Evolutionary conservation across 2,329 filamentous ascomycete species (phyloP), one percentile per base, ranked within the genome.

Genomic region (Alternaria solani): DNA sequence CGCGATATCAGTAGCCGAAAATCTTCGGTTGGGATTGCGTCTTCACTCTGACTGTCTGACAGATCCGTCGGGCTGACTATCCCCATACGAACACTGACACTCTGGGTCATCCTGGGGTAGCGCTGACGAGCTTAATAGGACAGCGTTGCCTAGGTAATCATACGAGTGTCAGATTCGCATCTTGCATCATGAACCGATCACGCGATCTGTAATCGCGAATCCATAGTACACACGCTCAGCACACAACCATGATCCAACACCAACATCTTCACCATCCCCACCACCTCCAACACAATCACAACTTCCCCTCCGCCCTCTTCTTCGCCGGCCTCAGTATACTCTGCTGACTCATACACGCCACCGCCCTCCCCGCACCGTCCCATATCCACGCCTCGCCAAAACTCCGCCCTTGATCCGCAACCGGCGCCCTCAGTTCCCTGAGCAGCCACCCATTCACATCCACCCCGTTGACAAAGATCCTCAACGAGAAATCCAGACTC

Each of bases 261-360:
- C 7, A 36, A 12, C 32, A 25, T 1, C 23, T 14, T 4, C 11
- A 25, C 20, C 39, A 12, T 7, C 20, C 0, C 0, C 38, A 16
- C 39, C 11, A 25, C 2, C 39, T 14, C 39, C 11, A 25, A 2
- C 18, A 25, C 7, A 14, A 25, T 36, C 8, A 69, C 42, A 69
- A 42, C 59, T 67, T 71, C 23, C 51, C 65, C 30, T 61, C 63
- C 57, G 47, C 51, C 55, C 48, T 43, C 26, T 57, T 54, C 20
- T 41, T 54, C 11, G 39, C 49, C 54, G 71, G 70, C 57, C 77
- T 69, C 70, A 77, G 34, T 28, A 78, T 79, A 55, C 69, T 68
- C 74, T 84, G 82, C 73, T 86, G 84, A 9, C 79, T 83, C 80
- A 84, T 84, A 43, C 68, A 76, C 14, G 82, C 83, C 1, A 85